Evolutionary conservation across 1,139 yeast genomes (phyloP).

Genomic region (Magnusiomyces sp.): DNA sequence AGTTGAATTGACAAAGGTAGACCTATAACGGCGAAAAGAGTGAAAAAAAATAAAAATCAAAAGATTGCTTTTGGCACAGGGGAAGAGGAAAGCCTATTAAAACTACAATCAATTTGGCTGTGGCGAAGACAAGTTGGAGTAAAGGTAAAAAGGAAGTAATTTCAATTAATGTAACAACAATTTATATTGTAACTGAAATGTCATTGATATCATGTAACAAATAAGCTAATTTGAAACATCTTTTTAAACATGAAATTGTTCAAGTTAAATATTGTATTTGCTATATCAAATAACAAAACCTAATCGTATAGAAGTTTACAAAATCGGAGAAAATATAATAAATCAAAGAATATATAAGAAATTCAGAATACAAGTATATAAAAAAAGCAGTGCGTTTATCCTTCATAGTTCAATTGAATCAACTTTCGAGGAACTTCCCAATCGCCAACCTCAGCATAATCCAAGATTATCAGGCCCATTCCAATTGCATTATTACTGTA

Average conservation of each 20-base stretch:
- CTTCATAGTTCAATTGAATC: slow-evolving; percentile 24
- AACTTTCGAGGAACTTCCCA: slow-evolving; percentile 51
- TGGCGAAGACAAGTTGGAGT: too few relatives aligned
- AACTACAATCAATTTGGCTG: too few relatives aligned
- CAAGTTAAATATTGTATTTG: not conserved
- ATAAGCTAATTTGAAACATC: too few relatives aligned
- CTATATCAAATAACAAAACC: not conserved
- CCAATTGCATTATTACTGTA: slow-evolving; percentile 38
- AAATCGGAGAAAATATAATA: not conserved
- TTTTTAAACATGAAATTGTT: not conserved
- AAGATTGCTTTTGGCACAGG: not conserved
- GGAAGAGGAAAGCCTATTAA: too few relatives aligned
- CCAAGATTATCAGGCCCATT: slow-evolving; percentile 52
- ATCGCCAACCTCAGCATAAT: slow-evolving; percentile 54
- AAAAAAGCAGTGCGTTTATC: not conserved
- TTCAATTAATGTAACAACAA: too few relatives aligned
- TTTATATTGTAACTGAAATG: too few relatives aligned
- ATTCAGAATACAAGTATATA: not conserved
- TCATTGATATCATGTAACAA: too few relatives aligned
- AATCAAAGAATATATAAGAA: not conserved
- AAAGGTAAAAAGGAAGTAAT: too few relatives aligned
- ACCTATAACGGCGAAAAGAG: not conserved
- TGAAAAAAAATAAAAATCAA: not conserved
- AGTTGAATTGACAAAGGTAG: not conserved
- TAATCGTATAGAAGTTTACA: not conserved